Base-by-base conservation (phyloP, 164 flowering plant genomes). In the Chimonanthus praecox region DNA sequence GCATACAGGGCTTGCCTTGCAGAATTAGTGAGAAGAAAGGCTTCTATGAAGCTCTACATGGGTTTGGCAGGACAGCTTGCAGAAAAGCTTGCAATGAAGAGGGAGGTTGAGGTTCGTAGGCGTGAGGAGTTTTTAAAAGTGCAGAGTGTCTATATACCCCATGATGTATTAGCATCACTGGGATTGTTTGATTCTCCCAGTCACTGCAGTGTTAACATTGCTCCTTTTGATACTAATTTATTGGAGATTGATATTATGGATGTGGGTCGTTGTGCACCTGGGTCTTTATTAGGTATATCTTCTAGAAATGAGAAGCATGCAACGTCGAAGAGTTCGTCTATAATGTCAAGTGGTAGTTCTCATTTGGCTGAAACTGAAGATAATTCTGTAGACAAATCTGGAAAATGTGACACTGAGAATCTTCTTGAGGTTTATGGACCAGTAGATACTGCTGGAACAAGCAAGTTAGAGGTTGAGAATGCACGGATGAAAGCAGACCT, bases 61-160 rank as follows among this genome's bases (percentile, higher is more conserved):
- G 98, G 99, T 70, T 86, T 87, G 90, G 99, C 98, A 78, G 99
- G 99, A n/a, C 97, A 92, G 67, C 75, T 96, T 79, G 99, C 99
- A 49, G 99, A 96, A 84, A 87, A 76, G 79, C 97, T 96, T 77
- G 98, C 99, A 43, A 78, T 84, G 61, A 90, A 84, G 86, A 87
- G 98, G 82, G 99, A 92, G 72, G 75, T 58, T 50, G 99, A 96
- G 84, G 89, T 89, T 73, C 85, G 93, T 81, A 86, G 86, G 74
- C 85, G 99, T n/a, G 98, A 94, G 69, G 97, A 88, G 76, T 96
- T 96, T 75, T 72, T 91, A 71, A 94, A 85, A 79, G 78, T 83
- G 20, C 89, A 91, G 64, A 74, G 87, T 71, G 71, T 68, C n/a
- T 94, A 75, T 74, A 85, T 96, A 74, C 99, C 99, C 18, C 85